Conservation (phyloP, 2,329 filamentous ascomycete genomes). For the Albophoma yamanashiensis region DNA sequence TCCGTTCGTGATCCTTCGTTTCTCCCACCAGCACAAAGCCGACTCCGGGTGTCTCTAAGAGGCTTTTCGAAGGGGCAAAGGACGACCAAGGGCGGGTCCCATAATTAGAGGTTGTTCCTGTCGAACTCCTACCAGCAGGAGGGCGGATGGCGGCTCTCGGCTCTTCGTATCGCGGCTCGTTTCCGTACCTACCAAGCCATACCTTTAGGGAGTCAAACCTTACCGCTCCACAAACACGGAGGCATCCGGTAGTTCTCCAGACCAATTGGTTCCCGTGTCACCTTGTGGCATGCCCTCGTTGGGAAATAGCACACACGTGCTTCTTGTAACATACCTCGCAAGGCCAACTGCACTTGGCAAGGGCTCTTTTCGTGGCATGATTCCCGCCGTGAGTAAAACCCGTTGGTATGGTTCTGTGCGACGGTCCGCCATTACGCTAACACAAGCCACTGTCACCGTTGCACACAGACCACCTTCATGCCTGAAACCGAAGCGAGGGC, state of each 20-base stretch:
- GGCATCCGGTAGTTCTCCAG: neutral
- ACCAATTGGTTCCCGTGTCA: neutral
- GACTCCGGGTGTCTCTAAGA: neutral
- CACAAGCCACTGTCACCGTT: neutral
- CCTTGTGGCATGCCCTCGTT: neutral
- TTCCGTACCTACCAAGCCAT: neutral
- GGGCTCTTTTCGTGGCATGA: neutral
- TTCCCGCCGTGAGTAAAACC: neutral
- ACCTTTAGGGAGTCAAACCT: neutral
- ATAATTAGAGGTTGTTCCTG: neutral
- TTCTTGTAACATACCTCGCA: conserved; percentile 14
- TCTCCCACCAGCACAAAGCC: neutral
- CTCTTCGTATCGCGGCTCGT: neutral
- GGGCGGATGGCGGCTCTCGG: neutral
- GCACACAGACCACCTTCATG: conserved; percentile 1
- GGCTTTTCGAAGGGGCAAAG: too few relatives aligned
- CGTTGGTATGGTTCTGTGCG: conserved; percentile 2
- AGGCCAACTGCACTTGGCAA: conserved; percentile 23
- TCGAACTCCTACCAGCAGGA: neutral
- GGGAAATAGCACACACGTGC: neutral
- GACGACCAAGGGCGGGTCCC: neutral
- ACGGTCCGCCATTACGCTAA: neutral
- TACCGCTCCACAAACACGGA: neutral
- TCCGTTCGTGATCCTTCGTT: neutral
- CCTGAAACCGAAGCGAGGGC: neutral